Evolutionary conservation across 495 filamentous ascomycete species (phyloP).

Genomic region (Aspergillus steynii): DNA sequence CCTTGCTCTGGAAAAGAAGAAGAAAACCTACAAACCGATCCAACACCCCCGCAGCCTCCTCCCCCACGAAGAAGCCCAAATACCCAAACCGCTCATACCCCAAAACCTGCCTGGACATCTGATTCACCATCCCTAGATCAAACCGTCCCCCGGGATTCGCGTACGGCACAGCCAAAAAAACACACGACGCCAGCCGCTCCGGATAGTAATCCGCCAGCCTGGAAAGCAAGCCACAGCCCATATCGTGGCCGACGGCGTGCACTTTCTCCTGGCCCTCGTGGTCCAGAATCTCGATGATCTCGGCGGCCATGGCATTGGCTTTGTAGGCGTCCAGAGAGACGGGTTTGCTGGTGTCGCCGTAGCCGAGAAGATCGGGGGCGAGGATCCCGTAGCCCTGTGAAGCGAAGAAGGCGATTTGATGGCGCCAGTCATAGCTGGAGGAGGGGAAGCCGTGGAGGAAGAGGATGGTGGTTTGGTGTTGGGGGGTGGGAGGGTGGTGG

Average conservation of each 20-base stretch:
- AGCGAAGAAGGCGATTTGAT: conserved; percentile 37
- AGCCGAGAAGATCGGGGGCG: conserved; percentile 51
- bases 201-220: conserved; percentile 31
- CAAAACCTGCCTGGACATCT: conserved; percentile 20
- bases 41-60: conserved; percentile 23
- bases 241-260: conserved; percentile 30
- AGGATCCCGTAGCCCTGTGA: conserved; percentile 44
- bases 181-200: conserved; percentile 20
- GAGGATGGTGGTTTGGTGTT: conserved; percentile 33
- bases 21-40: conserved; percentile 27
- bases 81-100: conserved; percentile 32
- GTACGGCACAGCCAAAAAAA: conserved; percentile 31
- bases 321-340: conserved; percentile 29
- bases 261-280: conserved; percentile 14
- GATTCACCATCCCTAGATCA: conserved; percentile 26
- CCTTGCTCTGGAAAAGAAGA: neutral
- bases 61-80: conserved; percentile 26
- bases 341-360: conserved; percentile 46
- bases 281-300: conserved; percentile 41
- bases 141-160: conserved; percentile 22
- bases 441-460: conserved; percentile 48
- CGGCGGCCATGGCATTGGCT: conserved; percentile 31
- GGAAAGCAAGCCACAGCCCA: conserved; percentile 30
- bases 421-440: conserved; percentile 45
- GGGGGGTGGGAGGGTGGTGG: conserved; percentile 19